These are phyloP conservation scores for Fusarium marasasianum DNA, from an alignment of 2,329 filamentous ascomycete species.

Conservation along the genomic window DNA sequence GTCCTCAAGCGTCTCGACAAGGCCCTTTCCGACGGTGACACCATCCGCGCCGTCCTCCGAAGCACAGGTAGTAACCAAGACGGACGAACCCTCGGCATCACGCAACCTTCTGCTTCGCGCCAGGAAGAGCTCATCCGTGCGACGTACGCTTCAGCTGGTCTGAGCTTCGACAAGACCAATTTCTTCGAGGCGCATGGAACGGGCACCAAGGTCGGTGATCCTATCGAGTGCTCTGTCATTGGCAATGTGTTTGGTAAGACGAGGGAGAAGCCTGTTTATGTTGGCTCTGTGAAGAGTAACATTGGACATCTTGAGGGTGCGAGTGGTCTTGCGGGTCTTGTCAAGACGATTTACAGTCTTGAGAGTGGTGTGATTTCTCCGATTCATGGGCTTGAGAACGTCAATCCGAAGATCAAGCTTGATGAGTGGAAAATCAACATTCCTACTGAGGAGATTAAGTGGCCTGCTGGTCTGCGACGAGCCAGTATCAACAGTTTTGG, in stretches of 20 bases:
- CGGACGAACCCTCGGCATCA: not conserved
- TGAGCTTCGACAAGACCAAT: not conserved
- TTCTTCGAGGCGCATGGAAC: conserved; percentile 51
- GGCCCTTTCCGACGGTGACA: not conserved
- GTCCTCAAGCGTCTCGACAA: not conserved
- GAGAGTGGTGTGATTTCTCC: not conserved
- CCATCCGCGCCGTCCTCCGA: conserved; percentile 6
- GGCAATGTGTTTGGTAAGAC: not conserved
- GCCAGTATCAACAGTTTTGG: not conserved
- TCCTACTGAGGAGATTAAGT: not conserved
- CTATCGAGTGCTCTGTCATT: not conserved
- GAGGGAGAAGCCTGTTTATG: not conserved
- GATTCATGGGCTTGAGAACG: not conserved
- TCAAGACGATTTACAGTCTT: not conserved
- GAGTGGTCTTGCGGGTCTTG: conserved; percentile 2
- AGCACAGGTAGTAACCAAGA: conserved; percentile 7
- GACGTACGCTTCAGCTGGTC: not conserved
- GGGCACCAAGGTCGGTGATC: conserved; percentile 51
- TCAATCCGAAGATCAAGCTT: not conserved
- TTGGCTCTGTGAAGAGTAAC: conserved; percentile 22
- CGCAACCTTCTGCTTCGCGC: not conserved
- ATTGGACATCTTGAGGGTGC: conserved; percentile 17
- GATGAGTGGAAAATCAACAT: not conserved
- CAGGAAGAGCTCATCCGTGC: not conserved
- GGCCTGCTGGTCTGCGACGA: not conserved